A percentile compares a stretch with the other conserved stretches of the same genome.
These are phyloP conservation scores for Rhododendron simsii DNA, from an alignment of 148 eudicot genomes.

Conservation along the genomic window DNA sequence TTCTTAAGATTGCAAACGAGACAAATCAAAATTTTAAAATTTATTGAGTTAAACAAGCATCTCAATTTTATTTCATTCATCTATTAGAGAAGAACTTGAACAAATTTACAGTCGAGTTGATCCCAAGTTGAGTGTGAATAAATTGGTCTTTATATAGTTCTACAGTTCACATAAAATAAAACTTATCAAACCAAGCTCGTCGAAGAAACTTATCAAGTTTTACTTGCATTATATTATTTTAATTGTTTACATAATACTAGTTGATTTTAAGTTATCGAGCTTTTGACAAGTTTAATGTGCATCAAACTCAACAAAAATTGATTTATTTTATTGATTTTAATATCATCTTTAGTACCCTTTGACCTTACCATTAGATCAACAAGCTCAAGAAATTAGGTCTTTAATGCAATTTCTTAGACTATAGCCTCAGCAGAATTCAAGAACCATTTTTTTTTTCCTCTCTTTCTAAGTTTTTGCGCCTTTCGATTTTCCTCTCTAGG, in stretches of 20 bases:
- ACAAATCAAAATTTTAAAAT: not conserved
- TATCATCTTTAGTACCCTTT: not conserved
- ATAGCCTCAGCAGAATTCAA: not conserved
- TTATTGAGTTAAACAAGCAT: not conserved
- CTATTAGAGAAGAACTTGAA: not conserved
- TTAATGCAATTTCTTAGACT: not conserved
- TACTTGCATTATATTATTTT: not conserved
- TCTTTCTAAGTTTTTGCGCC: not conserved
- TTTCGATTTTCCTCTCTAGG: not conserved
- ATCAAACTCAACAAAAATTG: not conserved
- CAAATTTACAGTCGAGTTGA: not conserved
- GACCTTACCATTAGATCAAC: not conserved
- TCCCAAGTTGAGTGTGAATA: not conserved
- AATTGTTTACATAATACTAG: not conserved
- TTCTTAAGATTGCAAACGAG: not conserved
- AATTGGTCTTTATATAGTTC: not conserved
- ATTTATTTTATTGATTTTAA: not conserved
- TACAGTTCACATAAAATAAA: not conserved
- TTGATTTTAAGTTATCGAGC: not conserved
- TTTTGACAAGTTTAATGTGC: not conserved
- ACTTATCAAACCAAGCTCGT: not conserved
- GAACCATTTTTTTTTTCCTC: not conserved
- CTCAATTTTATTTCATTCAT: not conserved
- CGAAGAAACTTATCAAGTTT: not conserved
- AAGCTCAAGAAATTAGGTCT: not conserved